Evolutionary conservation across 2,329 filamentous ascomycete species (phyloP).

Genomic region (Tolypocladium endophyticum): DNA sequence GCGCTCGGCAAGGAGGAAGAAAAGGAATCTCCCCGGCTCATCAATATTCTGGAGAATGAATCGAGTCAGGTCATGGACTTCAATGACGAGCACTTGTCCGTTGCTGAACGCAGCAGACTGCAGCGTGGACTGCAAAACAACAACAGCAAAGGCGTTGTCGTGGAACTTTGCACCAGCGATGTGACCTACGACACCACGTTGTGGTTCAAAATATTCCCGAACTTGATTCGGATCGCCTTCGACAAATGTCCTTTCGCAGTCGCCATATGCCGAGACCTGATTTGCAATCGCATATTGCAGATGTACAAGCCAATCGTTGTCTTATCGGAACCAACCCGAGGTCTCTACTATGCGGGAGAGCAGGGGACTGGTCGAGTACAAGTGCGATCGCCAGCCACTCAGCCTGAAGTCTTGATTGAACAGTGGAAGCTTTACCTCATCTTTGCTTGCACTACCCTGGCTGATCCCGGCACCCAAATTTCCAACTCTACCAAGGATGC

Average conservation of each 20-base stretch:
- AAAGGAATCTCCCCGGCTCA: constrained; percentile 62
- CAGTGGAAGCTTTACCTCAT: constrained; percentile 98
- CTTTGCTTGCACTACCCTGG: constrained; percentile 91
- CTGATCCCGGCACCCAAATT: constrained; percentile 59
- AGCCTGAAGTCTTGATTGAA: constrained; percentile 81
- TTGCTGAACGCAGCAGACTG: constrained; percentile 84
- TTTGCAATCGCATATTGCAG: constrained; percentile 84
- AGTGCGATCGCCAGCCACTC: constrained; percentile 52
- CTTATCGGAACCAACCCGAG: constrained; percentile 63
- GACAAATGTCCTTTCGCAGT: constrained; percentile 88
- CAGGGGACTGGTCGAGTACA: constrained; percentile 40
- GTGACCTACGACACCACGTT: constrained; percentile 88
- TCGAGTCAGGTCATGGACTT: constrained; percentile 83
- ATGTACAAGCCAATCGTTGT: constrained; percentile 80
- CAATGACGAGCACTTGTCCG: constrained; percentile 81
- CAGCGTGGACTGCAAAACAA: constrained; percentile 82
- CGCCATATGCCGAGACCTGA: constrained; percentile 78
- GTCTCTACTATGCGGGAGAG: constrained; percentile 52
- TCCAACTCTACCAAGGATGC: constrained; percentile 34
- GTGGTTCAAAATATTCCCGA: constrained; percentile 98
- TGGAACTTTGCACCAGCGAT: constrained; percentile 92
- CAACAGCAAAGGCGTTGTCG: constrained; percentile 73
- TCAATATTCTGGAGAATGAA: constrained; percentile 84
- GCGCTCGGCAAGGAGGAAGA: constrained; percentile 66
- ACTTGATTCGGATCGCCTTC: constrained; percentile 81